These are phyloP conservation scores for Xylaria sp. DNA, from an alignment of 2,329 filamentous ascomycete species.

Conservation along the genomic window DNA sequence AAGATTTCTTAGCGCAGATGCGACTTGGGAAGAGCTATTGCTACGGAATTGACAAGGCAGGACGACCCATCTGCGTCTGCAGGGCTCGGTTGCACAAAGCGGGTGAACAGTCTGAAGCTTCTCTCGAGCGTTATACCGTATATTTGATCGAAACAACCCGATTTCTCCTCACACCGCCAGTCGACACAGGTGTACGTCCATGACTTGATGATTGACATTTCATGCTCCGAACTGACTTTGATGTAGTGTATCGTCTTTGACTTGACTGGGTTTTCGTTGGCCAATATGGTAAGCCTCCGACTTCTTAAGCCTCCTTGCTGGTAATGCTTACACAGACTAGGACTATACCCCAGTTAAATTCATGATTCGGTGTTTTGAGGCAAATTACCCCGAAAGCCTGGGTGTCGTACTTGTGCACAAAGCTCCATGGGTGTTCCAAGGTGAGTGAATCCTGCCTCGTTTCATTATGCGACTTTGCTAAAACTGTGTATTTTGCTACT, in stretches of 20 bases:
- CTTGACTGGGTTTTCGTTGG: constrained; percentile 91
- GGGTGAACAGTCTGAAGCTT: constrained; percentile 83
- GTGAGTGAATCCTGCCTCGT: constrained; percentile 58
- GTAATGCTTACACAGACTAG: constrained; percentile 54
- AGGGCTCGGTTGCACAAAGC: constrained; percentile 83
- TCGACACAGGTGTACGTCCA: constrained; percentile 89
- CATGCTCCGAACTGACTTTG: constrained; percentile 25
- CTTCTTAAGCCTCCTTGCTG: neutral
- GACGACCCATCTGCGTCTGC: constrained; percentile 87
- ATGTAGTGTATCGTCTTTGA: constrained; percentile 89
- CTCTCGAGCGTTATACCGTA: constrained; percentile 89
- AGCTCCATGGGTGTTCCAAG: constrained; percentile 96
- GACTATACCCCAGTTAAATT: constrained; percentile 98
- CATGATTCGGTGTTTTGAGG: constrained; percentile 99
- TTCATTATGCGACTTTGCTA: constrained; percentile 51
- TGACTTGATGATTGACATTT: neutral
- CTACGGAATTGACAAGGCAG: constrained; percentile 85
- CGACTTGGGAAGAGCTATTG: constrained; percentile 93
- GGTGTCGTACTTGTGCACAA: constrained; percentile 94
- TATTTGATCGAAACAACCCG: constrained; percentile 95
- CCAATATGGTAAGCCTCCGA: constrained; percentile 80
- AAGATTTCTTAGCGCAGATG: constrained; percentile 85
- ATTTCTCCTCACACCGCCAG: constrained; percentile 79
- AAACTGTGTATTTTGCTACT: constrained; percentile 43
- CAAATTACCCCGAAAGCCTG: constrained; percentile 95